Base-by-base conservation (phyloP, 441 rosid species). In the Dalechampia spathulata region DNA sequence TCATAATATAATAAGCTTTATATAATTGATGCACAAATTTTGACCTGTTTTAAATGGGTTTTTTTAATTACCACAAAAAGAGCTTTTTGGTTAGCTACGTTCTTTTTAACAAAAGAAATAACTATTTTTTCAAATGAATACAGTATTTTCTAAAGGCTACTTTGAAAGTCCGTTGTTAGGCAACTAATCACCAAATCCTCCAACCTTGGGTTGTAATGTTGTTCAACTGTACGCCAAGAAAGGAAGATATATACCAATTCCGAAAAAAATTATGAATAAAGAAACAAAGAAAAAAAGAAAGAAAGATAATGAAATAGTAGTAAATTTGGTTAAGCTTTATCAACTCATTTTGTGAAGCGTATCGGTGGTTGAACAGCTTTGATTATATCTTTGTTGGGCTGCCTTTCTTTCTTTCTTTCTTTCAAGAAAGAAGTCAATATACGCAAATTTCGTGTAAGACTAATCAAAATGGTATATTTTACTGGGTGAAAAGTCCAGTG, bases 341-440 rank as follows among this genome's bases (percentile, higher is more conserved):
- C 52, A 14, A 28, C 60, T 21, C 45, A 32, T 52, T 16, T 39
- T 45, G 52, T 50, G 42, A 34, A 64, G 48, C 37, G 34, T 30
- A 30, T 30, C 8, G 58, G 64, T 58, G 6, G 75, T 46, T 72
- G 55, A 74, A 52, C 77, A 25, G 69, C 57, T 46, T 34, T 36
- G 34, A 34, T 42, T 47, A 13, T 46, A n/a, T 22, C 14, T 3
- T 47, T 46, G n/a, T n/a, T n/a, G n/a, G n/a, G n/a, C n/a, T n/a
- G n/a, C n/a, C n/a, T n/a, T n/a, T n/a, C n/a, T n/a, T n/a, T n/a
- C n/a, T 15, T 46, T n/a, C 42, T 4, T 47, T 25, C 42, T 52
- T 50, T 38, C 46, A 39, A n/a, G n/a, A n/a, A n/a, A n/a, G n/a
- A 37, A 46, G 45, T 27, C 37, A 25, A 49, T 34, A 20, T 50